Conservation (phyloP, 2,329 filamentous ascomycete genomes). For the Cladosporium sp. region DNA sequence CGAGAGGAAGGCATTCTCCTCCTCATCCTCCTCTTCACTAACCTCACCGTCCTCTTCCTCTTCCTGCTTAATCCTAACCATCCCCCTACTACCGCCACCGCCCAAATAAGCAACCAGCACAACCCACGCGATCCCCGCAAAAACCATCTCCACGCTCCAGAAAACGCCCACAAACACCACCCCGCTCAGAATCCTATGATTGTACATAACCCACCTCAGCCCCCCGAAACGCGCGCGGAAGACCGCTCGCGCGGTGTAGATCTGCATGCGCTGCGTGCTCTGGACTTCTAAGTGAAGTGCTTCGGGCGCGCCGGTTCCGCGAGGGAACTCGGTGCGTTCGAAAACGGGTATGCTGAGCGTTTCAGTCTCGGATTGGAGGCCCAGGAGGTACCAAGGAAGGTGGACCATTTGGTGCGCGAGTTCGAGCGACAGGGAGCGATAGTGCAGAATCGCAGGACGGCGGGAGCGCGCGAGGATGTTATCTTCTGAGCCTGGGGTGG, state of each 20-base stretch:
- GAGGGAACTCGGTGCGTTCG: constrained; percentile 64
- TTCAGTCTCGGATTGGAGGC: constrained; percentile 61
- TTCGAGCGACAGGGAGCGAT: constrained; percentile 66
- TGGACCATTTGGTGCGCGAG: constrained; percentile 57
- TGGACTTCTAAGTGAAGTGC: constrained; percentile 64
- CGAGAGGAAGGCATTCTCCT: constrained; percentile 34
- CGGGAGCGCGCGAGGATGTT: constrained; percentile 51
- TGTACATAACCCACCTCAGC: constrained; percentile 80
- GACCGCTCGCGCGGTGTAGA: constrained; percentile 66
- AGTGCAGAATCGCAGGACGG: constrained; percentile 75
- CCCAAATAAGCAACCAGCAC: constrained; percentile 44
- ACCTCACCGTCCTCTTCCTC: constrained; percentile 15
- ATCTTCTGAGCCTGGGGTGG: constrained; percentile 7
- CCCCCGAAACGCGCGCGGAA: constrained; percentile 74
- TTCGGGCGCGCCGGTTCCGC: constrained; percentile 49
- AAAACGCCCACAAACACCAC: constrained; percentile 66
- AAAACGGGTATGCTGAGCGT: constrained; percentile 66
- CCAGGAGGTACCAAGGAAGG: constrained; percentile 66
- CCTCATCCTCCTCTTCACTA: constrained; percentile 13
- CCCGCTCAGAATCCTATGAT: constrained; percentile 68
- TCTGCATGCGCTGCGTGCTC: constrained; percentile 63
- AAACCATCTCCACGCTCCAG: constrained; percentile 70
- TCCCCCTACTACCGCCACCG: too few relatives aligned
- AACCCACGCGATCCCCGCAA: constrained; percentile 63
- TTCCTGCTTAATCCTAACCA: too few relatives aligned